These are phyloP conservation scores for Inonotus obliquus DNA, from an alignment of 1,284 basidiomycete species.

Conservation along the genomic window DNA sequence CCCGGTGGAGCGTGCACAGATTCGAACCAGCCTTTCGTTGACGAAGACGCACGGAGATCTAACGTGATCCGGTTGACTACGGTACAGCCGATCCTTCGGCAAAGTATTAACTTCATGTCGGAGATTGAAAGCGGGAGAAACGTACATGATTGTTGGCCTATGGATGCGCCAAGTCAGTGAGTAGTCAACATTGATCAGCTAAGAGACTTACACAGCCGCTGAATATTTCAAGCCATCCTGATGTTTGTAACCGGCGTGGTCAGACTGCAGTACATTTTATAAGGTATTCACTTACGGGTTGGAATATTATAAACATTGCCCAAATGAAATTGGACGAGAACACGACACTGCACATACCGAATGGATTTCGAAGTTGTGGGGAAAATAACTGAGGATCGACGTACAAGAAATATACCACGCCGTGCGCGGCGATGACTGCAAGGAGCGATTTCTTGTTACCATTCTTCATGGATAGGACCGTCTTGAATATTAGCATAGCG, in stretches of 20 bases:
- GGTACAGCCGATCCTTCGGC: neutral
- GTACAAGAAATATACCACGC: neutral
- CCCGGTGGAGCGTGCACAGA: too few species aligned
- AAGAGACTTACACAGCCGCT: neutral
- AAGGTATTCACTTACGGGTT: neutral
- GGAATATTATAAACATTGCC: constrained; percentile 2
- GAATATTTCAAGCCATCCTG: neutral
- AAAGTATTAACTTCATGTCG: neutral
- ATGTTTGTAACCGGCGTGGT: neutral
- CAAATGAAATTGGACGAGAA: neutral
- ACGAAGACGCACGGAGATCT: neutral
- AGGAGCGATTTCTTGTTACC: neutral
- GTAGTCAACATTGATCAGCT: neutral
- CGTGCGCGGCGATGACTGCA: neutral
- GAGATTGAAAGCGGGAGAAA: neutral
- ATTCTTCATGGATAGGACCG: neutral
- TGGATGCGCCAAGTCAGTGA: neutral
- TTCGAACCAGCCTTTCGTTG: neutral
- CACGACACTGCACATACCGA: neutral
- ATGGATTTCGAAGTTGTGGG: neutral
- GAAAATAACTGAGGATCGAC: neutral
- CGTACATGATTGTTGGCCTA: neutral
- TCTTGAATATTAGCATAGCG: constrained; percentile 2
- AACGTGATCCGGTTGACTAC: constrained; percentile 2
- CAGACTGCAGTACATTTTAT: neutral